These are phyloP conservation scores for Boletus tomentosulus DNA, from an alignment of 768 basidiomycete genomes.

Conservation along the genomic window DNA sequence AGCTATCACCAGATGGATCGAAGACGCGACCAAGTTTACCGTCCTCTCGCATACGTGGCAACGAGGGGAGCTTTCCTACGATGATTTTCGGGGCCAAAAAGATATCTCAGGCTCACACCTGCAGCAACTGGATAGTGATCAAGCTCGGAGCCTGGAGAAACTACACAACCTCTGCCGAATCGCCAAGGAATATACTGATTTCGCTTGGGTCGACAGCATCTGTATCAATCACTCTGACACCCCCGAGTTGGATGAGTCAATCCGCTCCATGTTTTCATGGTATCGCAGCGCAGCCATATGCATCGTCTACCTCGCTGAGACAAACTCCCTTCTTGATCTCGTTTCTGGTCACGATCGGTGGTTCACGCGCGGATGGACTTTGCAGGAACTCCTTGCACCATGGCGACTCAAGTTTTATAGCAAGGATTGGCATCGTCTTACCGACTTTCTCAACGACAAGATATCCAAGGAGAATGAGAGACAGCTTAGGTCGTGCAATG, in stretches of 20 bases:
- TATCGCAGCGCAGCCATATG: slow-evolving; percentile 1
- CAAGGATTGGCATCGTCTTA: neutral
- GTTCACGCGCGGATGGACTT: slow-evolving; percentile 3
- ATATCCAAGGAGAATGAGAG: neutral
- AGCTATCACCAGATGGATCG: neutral
- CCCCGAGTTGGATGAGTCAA: neutral
- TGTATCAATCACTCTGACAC: neutral
- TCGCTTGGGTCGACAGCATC: slow-evolving; percentile 1
- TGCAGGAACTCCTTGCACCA: slow-evolving; percentile 3
- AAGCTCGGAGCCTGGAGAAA: neutral
- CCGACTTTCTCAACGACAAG: neutral
- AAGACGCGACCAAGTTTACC: neutral
- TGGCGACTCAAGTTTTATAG: neutral
- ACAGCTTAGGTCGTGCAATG: neutral
- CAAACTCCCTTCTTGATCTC: neutral
- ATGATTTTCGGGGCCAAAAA: neutral
- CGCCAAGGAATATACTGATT: neutral
- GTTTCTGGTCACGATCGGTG: neutral
- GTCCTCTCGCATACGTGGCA: neutral
- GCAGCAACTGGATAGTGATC: neutral
- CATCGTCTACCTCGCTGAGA: neutral
- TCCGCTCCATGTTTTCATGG: slow-evolving; percentile 5
- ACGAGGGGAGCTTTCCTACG: neutral
- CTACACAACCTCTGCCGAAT: neutral
- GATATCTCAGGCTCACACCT: neutral